Conservation (phyloP, 495 filamentous ascomycete species). For the Hypoxylon subgilvum region DNA sequence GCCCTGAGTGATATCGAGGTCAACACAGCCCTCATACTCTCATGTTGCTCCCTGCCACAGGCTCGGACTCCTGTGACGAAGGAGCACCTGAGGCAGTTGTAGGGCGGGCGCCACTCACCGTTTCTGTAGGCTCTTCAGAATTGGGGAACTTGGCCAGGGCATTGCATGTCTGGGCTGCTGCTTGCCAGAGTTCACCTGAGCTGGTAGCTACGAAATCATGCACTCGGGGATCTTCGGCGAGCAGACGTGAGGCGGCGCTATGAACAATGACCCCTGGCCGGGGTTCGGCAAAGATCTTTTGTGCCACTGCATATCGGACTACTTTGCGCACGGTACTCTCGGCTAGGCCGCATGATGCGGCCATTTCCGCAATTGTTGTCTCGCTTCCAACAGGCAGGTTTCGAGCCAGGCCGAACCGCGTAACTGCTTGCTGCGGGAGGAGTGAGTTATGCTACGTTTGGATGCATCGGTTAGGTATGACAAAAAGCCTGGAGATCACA, state of each 20-base stretch:
- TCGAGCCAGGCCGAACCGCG: conserved; percentile 21
- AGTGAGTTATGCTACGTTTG: conserved; percentile 3
- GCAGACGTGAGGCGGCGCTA: conserved; percentile 42
- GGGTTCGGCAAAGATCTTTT: conserved; percentile 53
- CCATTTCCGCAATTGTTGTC: conserved; percentile 43
- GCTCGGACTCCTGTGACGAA: too few species aligned
- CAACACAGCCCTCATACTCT: background rate
- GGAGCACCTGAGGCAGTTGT: too few species aligned
- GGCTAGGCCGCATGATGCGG: conserved; percentile 30
- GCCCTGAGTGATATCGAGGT: conserved; percentile 16
- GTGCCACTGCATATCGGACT: conserved; percentile 51
- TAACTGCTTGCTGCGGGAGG: conserved; percentile 7
- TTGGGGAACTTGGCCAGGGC: conserved; percentile 28
- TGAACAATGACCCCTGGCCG: conserved; percentile 49
- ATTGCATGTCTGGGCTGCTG: conserved; percentile 34
- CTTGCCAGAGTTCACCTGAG: conserved; percentile 48
- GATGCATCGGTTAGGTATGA: too few species aligned
- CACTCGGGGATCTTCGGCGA: conserved; percentile 41
- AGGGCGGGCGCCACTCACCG: conserved; percentile 10
- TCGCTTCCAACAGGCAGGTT: conserved; percentile 41
- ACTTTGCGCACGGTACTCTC: conserved; percentile 44
- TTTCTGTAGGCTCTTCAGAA: conserved; percentile 39
- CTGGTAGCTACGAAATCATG: conserved; percentile 43
- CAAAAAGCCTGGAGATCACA: too few species aligned
- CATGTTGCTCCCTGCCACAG: background rate